Evolutionary conservation across 2,329 filamentous ascomycete genomes (phyloP).

Genomic region (Neonectria ditissima): DNA sequence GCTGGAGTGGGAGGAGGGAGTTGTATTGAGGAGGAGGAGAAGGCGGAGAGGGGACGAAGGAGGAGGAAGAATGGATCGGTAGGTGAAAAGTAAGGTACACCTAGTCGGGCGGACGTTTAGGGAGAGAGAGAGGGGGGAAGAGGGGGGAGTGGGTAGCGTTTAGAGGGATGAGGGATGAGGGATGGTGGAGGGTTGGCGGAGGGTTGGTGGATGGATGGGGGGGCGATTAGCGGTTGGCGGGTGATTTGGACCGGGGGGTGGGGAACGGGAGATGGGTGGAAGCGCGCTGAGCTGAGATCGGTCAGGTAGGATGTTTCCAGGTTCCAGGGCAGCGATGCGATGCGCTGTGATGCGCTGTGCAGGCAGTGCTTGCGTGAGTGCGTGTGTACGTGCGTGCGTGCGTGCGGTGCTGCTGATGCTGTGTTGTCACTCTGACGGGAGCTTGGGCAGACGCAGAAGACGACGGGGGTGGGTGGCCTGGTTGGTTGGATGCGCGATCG

Average conservation of each 20-base stretch:
- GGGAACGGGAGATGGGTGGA: not conserved
- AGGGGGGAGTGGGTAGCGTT: conserved; percentile 20
- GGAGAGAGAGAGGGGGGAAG: conserved; percentile 5
- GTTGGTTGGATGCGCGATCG: not conserved
- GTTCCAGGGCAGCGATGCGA: too few relatives aligned
- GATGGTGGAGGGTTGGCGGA: not conserved
- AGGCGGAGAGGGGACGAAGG: conserved; percentile 4
- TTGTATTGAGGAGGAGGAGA: conserved; percentile 6
- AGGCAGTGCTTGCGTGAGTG: not conserved
- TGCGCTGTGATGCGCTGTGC: not conserved
- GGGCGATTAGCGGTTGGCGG: conserved; percentile 8
- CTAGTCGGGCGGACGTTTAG: conserved; percentile 17
- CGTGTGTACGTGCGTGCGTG: too few relatives aligned
- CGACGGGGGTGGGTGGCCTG: too few relatives aligned
- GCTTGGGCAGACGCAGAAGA: not conserved
- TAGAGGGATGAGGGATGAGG: conserved; percentile 12
- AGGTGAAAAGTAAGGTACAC: conserved; percentile 22
- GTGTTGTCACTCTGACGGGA: not conserved
- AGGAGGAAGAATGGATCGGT: conserved; percentile 11
- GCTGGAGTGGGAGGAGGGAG: conserved; percentile 1
- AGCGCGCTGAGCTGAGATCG: not conserved
- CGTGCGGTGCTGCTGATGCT: not conserved
- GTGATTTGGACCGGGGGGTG: conserved; percentile 2
- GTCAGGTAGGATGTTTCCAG: not conserved
- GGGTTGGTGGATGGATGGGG: not conserved